A percentile compares a stretch with the other conserved stretches of the same genome.
These are phyloP conservation scores for Phialophora macrospora DNA, from an alignment of 2,329 filamentous ascomycete species.

Conservation along the genomic window DNA sequence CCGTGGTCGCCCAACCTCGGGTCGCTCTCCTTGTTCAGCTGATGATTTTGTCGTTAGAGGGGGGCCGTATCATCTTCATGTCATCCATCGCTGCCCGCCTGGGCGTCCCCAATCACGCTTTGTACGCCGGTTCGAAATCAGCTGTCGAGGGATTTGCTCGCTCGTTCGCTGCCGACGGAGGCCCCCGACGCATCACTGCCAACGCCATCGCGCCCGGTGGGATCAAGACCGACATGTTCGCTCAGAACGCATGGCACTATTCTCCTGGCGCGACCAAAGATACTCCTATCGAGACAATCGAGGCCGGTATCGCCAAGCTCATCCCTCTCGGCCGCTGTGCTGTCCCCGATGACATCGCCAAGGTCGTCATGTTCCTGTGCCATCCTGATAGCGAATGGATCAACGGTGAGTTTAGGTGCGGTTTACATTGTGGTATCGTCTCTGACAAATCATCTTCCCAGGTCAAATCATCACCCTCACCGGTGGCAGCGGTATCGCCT, in stretches of 20 bases:
- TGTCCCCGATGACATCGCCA: slow-evolving; percentile 63
- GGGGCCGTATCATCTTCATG: slow-evolving; percentile 62
- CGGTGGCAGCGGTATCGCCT: slow-evolving; percentile 36
- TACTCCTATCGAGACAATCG: slow-evolving; percentile 58
- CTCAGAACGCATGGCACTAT: slow-evolving; percentile 70
- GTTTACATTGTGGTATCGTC: not conserved
- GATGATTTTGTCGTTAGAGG: slow-evolving; percentile 41
- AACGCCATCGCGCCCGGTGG: slow-evolving; percentile 75
- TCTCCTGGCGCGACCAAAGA: slow-evolving; percentile 60
- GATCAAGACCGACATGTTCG: slow-evolving; percentile 79
- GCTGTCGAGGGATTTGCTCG: slow-evolving; percentile 75
- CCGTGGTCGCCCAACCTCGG: not conserved
- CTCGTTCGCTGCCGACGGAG: slow-evolving; percentile 73
- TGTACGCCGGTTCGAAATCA: slow-evolving; percentile 74
- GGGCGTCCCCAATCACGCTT: slow-evolving; percentile 70
- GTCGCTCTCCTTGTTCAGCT: slow-evolving; percentile 5
- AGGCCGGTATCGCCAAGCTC: slow-evolving; percentile 59
- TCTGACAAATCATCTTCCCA: slow-evolving; percentile 15
- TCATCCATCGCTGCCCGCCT: slow-evolving; percentile 63
- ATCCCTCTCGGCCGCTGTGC: slow-evolving; percentile 66
- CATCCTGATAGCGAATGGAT: slow-evolving; percentile 68
- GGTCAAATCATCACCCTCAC: slow-evolving; percentile 38
- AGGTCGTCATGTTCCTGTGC: slow-evolving; percentile 61
- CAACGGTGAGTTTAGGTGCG: slow-evolving; percentile 56
- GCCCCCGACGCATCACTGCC: slow-evolving; percentile 69